Evolutionary conservation across 768 basidiomycete species (phyloP).

Genomic region (Naganishia antarctica): DNA sequence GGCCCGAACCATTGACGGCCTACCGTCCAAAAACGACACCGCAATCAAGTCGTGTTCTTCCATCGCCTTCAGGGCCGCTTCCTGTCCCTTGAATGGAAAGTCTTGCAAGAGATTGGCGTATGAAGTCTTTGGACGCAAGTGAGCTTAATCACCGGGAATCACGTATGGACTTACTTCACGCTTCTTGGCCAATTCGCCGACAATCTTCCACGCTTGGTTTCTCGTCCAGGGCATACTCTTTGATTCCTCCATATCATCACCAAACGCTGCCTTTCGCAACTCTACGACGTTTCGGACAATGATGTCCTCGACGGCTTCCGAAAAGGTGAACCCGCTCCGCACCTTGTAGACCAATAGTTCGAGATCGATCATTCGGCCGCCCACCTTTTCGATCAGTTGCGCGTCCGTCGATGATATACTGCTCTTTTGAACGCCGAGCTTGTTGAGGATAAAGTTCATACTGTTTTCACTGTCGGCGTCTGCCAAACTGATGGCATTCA

Average conservation of each 20-base stretch:
- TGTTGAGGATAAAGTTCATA: conserved; percentile 72
- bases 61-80: conserved; percentile 70
- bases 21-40: conserved; percentile 73
- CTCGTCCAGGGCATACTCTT: conserved; percentile 75
- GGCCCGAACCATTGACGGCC: conserved; percentile 75
- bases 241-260: conserved; percentile 83
- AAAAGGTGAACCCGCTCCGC: conserved; percentile 63
- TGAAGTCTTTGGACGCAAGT: conserved; percentile 58
- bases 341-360: conserved; percentile 82
- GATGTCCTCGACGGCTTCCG: conserved; percentile 86
- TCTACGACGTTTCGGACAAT: conserved; percentile 72
- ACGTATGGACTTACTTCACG: conserved; percentile 51
- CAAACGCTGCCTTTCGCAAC: conserved; percentile 84
- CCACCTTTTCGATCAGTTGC: conserved; percentile 65
- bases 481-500: conserved; percentile 69
- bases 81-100: conserved; percentile 89
- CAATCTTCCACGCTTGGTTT: conserved; percentile 80
- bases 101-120: conserved; percentile 77
- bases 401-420: conserved; percentile 55
- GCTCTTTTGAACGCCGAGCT: conserved; percentile 56
- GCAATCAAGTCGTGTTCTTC: conserved; percentile 79
- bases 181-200: conserved; percentile 65
- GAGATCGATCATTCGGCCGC: conserved; percentile 85
- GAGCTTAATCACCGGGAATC: neutral
- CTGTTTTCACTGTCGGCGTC: conserved; percentile 81